A percentile compares a stretch with the other conserved stretches of the same genome.
Evolutionary conservation across 2,329 filamentous ascomycete genomes (phyloP).

Genomic region (Cladobotryum protrusum): DNA sequence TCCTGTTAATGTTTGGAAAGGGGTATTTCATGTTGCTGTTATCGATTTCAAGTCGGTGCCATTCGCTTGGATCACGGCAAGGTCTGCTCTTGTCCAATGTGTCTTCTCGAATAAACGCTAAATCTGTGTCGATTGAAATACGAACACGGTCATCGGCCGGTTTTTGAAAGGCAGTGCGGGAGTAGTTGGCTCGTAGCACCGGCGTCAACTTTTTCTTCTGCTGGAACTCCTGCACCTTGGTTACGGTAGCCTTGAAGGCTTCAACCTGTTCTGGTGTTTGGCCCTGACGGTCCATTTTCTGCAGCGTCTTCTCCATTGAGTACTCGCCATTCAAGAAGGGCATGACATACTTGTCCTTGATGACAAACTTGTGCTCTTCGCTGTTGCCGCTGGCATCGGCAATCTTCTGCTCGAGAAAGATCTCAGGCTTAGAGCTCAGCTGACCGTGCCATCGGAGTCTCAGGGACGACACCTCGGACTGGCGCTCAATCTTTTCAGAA

Average conservation of each 20-base stretch:
- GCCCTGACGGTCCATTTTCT: constrained; percentile 78
- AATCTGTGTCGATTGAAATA: constrained; percentile 86
- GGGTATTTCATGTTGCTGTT: constrained; percentile 76
- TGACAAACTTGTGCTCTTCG: constrained; percentile 70
- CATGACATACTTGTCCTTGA: constrained; percentile 93
- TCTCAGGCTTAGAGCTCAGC: constrained; percentile 68
- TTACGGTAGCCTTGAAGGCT: constrained; percentile 63
- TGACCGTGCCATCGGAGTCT: constrained; percentile 90
- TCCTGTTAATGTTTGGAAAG: constrained; percentile 80
- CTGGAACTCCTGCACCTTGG: constrained; percentile 75
- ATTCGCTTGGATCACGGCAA: constrained; percentile 79
- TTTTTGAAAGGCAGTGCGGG: constrained; percentile 92
- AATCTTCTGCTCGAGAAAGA: constrained; percentile 85
- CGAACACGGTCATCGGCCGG: constrained; percentile 85
- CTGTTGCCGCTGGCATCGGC: constrained; percentile 70
- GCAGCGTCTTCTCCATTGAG: constrained; percentile 81
- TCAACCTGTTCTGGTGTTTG: constrained; percentile 60
- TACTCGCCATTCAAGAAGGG: constrained; percentile 82
- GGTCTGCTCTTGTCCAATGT: constrained; percentile 76
- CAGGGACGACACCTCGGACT: constrained; percentile 71
- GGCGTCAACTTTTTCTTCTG: constrained; percentile 72
- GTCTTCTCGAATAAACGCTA: constrained; percentile 78
- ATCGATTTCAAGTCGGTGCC: constrained; percentile 91
- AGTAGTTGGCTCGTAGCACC: constrained; percentile 85
- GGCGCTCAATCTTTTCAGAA: constrained; percentile 71